These are phyloP conservation scores for Ceratobasidium sp. DNA, from an alignment of 1,284 basidiomycete genomes.

Conservation along the genomic window DNA sequence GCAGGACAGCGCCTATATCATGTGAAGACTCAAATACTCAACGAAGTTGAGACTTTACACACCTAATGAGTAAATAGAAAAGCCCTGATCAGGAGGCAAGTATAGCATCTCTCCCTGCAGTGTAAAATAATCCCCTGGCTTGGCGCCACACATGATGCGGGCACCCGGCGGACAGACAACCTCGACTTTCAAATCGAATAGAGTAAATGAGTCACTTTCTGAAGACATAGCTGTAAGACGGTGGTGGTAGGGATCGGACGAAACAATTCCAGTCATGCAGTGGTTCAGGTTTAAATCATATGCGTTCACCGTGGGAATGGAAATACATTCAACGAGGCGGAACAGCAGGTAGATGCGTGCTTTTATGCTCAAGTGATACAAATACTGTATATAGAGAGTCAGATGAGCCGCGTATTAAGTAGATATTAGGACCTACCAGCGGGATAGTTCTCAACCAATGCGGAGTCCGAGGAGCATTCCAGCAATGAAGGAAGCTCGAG, in stretches of 20 bases:
- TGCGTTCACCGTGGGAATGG: conserved; percentile 29
- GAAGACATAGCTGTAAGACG: background rate
- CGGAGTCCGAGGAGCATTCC: conserved; percentile 73
- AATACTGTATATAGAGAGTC: background rate
- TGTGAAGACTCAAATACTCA: background rate
- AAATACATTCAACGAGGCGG: background rate
- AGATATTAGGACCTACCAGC: background rate
- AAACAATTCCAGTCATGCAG: background rate
- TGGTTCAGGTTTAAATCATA: background rate
- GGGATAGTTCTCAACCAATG: conserved; percentile 56
- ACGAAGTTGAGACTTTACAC: conserved; percentile 37
- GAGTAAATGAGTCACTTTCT: conserved; percentile 37
- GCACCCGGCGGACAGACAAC: conserved; percentile 39
- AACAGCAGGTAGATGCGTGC: background rate
- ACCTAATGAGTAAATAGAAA: conserved; percentile 72
- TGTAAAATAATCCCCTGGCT: conserved; percentile 64
- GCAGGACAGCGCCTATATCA: conserved; percentile 59
- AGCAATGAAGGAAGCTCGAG: conserved; percentile 74
- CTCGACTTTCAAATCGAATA: conserved; percentile 42
- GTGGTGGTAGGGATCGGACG: background rate
- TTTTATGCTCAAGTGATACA: conserved; percentile 2
- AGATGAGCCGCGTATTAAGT: background rate
- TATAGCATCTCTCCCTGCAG: conserved; percentile 66
- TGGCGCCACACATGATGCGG: conserved; percentile 55
- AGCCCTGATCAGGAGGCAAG: conserved; percentile 64